Conservation (phyloP, 2,329 filamentous ascomycete species). For the Zymoseptoria brevis region DNA sequence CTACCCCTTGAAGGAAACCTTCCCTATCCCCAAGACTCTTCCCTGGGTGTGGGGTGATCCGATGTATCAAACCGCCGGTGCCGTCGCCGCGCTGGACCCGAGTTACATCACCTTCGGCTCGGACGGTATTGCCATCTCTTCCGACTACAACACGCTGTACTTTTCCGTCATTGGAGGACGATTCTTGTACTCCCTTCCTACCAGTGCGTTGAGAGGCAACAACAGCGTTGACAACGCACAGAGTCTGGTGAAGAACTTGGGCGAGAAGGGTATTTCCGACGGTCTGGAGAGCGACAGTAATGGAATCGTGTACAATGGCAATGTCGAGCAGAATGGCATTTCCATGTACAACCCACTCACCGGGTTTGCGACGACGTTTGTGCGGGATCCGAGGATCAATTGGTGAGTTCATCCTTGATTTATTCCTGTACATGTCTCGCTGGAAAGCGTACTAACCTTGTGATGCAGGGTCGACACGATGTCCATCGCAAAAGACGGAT, state of each 20-base stretch:
- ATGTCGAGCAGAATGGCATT: constrained; percentile 42
- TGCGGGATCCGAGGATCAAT: constrained; percentile 40
- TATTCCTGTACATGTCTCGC: too few relatives aligned
- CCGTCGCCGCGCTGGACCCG: constrained; percentile 23
- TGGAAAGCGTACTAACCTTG: background rate
- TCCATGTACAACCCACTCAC: constrained; percentile 38
- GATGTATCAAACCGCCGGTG: constrained; percentile 28
- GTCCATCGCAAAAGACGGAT: constrained; percentile 31
- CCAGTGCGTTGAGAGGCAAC: constrained; percentile 29
- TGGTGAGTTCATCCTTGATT: constrained; percentile 28
- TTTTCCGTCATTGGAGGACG: constrained; percentile 37
- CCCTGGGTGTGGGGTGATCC: constrained; percentile 38
- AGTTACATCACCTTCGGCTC: constrained; percentile 35
- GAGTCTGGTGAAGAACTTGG: constrained; percentile 34
- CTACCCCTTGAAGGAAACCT: constrained; percentile 37
- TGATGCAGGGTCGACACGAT: constrained; percentile 31
- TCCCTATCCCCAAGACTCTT: constrained; percentile 11
- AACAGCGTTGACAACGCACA: constrained; percentile 34
- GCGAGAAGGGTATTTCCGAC: constrained; percentile 42
- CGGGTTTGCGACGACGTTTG: constrained; percentile 34
- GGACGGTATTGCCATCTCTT: constrained; percentile 42
- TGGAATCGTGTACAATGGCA: constrained; percentile 40
- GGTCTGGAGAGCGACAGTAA: constrained; percentile 44
- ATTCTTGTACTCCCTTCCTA: constrained; percentile 38
- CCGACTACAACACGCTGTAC: constrained; percentile 38